phyloP scores from a whole-genome alignment of 805 yeast species.

The Candida sithepensis region DNA sequence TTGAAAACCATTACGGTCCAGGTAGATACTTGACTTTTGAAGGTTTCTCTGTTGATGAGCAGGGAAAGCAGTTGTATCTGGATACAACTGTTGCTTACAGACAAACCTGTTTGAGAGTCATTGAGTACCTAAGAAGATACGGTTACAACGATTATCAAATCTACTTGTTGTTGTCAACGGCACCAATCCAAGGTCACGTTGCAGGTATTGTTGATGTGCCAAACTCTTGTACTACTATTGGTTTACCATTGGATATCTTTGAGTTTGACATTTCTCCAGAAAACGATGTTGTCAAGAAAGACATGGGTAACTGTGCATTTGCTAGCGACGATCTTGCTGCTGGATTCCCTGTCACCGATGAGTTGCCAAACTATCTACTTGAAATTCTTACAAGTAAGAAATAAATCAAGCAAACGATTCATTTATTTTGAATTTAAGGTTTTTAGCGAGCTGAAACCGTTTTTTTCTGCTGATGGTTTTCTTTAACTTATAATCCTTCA shows the following conservation, averaged over 20 bases:
- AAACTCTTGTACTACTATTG: constrained; percentile 48
- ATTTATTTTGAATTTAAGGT: too few relatives aligned
- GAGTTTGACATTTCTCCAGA: constrained; percentile 46
- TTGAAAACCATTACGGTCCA: constrained; percentile 46
- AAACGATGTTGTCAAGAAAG: constrained; percentile 24
- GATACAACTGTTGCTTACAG: constrained; percentile 49
- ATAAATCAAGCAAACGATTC: too few relatives aligned
- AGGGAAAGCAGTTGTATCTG: constrained; percentile 42
- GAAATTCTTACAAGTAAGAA: constrained; percentile 14
- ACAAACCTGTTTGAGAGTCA: constrained; percentile 46
- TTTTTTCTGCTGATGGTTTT: too few relatives aligned
- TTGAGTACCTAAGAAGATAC: constrained; percentile 45
- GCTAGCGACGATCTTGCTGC: constrained; percentile 17
- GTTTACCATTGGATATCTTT: constrained; percentile 49
- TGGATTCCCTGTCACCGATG: constrained; percentile 18
- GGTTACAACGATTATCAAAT: constrained; percentile 52
- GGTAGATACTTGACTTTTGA: constrained; percentile 48
- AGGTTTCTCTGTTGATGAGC: constrained; percentile 50
- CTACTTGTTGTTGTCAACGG: constrained; percentile 40
- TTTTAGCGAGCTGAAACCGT: too few relatives aligned
- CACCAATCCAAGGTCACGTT: constrained; percentile 50
- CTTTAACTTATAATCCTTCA: too few relatives aligned
- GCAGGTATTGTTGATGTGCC: constrained; percentile 53
- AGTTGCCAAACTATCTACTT: constrained; percentile 17
- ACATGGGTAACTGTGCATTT: constrained; percentile 40